A percentile compares a stretch with the other conserved stretches of the same genome.
Conservation (phyloP, 2,329 filamentous ascomycete species). For the Ascochyta koolunga region DNA sequence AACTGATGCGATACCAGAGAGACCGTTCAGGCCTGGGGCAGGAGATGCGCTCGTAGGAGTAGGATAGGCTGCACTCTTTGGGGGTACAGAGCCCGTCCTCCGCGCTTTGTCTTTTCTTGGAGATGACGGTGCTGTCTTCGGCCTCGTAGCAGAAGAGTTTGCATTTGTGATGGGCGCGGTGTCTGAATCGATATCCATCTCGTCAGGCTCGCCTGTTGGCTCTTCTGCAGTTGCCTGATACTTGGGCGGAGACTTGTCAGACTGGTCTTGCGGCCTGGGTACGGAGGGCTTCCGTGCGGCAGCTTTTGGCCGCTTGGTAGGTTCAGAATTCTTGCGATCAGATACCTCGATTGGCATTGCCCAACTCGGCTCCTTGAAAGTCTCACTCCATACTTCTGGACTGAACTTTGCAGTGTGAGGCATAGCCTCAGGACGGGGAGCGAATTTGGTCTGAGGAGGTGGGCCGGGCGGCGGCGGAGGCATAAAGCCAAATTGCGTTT, state of each 20-base stretch:
- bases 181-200: slow-evolving; percentile 56
- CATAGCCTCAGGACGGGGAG: slow-evolving; percentile 25
- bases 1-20: slow-evolving; percentile 58
- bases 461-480: slow-evolving; percentile 40
- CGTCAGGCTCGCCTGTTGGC: slow-evolving; percentile 41
- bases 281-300: slow-evolving; percentile 36
- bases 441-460: slow-evolving; percentile 33
- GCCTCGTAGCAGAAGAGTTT: slow-evolving; percentile 13
- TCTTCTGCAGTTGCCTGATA: slow-evolving; percentile 43
- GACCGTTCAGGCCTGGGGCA: slow-evolving; percentile 47
- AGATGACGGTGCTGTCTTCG: slow-evolving; percentile 13
- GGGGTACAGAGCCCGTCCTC: slow-evolving; percentile 15
- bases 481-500: slow-evolving; percentile 23
- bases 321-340: slow-evolving; percentile 37
- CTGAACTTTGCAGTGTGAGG: slow-evolving; percentile 49
- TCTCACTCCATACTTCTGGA: slow-evolving; percentile 51
- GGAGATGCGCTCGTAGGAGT: slow-evolving; percentile 22
- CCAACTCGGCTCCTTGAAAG: slow-evolving; percentile 53
- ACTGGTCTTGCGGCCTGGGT: slow-evolving; percentile 40
- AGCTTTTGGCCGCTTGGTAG: slow-evolving; percentile 36
- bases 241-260: slow-evolving; percentile 33
- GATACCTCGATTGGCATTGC: slow-evolving; percentile 42
- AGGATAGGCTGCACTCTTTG: slow-evolving; percentile 19
- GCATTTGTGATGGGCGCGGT: slow-evolving; percentile 30
- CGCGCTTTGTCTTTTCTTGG: slow-evolving; percentile 6